phyloP scores from a whole-genome alignment of 2,329 filamentous ascomycete genomes.

The Calonectria pauciramosa region DNA sequence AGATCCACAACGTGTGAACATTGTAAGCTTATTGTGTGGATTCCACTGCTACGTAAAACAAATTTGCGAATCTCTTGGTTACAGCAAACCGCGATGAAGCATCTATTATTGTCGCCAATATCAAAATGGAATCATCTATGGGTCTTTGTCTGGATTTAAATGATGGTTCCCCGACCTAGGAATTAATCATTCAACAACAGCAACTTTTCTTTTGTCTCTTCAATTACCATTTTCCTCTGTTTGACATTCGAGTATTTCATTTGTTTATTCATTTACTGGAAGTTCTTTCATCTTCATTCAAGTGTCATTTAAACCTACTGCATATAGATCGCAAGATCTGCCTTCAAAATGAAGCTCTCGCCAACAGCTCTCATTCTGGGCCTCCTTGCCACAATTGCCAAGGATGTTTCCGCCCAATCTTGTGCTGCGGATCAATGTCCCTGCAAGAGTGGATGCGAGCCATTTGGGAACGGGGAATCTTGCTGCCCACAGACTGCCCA shows the following conservation, averaged over 20 bases:
- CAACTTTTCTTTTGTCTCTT: neutral
- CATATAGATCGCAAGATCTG: neutral
- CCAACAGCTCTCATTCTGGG: neutral
- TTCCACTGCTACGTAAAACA: neutral
- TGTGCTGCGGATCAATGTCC: neutral
- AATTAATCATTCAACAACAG: neutral
- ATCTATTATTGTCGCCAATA: neutral
- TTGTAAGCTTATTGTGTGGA: neutral
- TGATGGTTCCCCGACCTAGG: neutral
- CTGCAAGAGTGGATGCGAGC: neutral
- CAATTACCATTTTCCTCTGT: neutral
- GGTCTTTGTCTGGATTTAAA: neutral
- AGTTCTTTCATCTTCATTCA: neutral
- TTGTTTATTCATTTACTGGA: neutral
- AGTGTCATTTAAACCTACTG: neutral
- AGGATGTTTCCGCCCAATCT: neutral
- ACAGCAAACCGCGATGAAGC: neutral
- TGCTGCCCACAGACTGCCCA: neutral
- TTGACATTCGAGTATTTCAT: neutral
- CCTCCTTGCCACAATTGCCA: neutral
- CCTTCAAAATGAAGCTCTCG: neutral
- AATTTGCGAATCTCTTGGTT: neutral
- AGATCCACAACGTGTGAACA: neutral
- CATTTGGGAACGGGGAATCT: neutral
- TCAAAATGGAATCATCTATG: neutral